phyloP scores from a whole-genome alignment of 768 basidiomycete genomes.

The Kwoniella europaea region DNA sequence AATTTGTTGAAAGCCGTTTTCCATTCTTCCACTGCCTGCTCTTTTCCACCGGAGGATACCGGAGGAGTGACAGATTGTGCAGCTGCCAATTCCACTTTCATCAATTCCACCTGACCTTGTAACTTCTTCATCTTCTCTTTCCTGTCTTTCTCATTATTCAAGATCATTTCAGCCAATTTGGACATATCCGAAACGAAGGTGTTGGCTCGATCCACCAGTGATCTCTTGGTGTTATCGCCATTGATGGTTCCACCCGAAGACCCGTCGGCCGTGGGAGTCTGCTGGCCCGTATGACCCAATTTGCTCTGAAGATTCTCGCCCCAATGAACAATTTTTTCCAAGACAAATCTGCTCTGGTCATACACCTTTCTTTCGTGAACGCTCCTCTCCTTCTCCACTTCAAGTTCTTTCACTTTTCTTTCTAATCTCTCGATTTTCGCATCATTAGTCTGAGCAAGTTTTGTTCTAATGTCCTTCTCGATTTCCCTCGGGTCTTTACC shows the following conservation, averaged over 20 bases:
- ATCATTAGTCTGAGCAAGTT: neutral
- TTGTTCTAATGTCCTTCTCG: neutral
- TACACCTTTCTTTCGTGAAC: neutral
- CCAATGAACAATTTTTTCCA: neutral
- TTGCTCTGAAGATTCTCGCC: slow-evolving; percentile 1
- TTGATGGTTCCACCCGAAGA: neutral
- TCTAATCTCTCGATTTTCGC: neutral
- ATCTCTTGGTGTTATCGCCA: neutral
- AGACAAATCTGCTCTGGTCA: neutral
- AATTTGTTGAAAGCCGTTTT: slow-evolving; percentile 63
- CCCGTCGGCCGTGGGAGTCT: neutral
- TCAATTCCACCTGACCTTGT: slow-evolving; percentile 6
- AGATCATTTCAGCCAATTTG: neutral
- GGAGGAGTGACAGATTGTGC: neutral
- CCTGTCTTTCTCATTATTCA: neutral
- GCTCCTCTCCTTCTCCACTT: slow-evolving; percentile 61
- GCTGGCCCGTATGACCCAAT: neutral
- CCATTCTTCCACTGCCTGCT: neutral
- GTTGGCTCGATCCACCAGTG: slow-evolving; percentile 3
- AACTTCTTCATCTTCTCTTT: slow-evolving; percentile 9
- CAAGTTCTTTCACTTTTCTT: slow-evolving; percentile 11
- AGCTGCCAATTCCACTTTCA: neutral
- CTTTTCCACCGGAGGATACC: neutral
- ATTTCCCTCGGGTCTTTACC: neutral
- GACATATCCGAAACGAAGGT: neutral